Base-by-base conservation (phyloP, 202 grass and related monocot genomes). In the Brachypodium distachyon region DNA sequence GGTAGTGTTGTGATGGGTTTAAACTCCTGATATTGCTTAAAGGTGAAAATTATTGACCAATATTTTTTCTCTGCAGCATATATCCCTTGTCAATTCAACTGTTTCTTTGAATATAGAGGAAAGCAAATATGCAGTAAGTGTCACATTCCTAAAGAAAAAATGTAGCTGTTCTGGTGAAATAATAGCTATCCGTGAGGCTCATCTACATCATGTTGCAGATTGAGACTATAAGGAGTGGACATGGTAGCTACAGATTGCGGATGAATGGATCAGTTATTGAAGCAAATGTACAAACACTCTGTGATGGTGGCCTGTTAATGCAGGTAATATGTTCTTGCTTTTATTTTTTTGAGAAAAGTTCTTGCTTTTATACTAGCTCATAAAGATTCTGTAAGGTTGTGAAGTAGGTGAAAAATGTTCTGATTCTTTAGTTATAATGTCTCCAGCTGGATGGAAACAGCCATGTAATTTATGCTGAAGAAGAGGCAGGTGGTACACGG, bases 401-500 rank as follows among this genome's bases (percentile, higher is more conserved):
- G 36, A 52, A 83, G 25, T 75, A 75, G 21, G 25, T 68, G 31
- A 6, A 38, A 72, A 67, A 70, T n/a, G 3, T 71, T 81, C 40
- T 76, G 28, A 83, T 80, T 69, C 22, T 50, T 76, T 36, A 51
- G 63, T 62, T 63, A 25, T 50, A 73, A 85, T 83, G 16, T 38
- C 42, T 67, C 42, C 85, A 94, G 91, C 57, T 94, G 79, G 85
- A 86, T 86, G 91, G 87, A 77, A 93, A 88, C 25, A 93, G 85
- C 58, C 91, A 93, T 90, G 91, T 93, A 61, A 86, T 94, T 70
- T 94, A 94, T 84, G 87, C 91, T 49, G 91, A 94, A 88, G 91
- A 90, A 74, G 91, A 94, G 73, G 85, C 91, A 28, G 80, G 71
- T 88, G 91, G 91, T 78, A 94, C 91, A 81, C 72, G 85, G 29